These are phyloP conservation scores for Leptodermis oblonga DNA, from an alignment of 257 asterid species.

Conservation along the genomic window DNA sequence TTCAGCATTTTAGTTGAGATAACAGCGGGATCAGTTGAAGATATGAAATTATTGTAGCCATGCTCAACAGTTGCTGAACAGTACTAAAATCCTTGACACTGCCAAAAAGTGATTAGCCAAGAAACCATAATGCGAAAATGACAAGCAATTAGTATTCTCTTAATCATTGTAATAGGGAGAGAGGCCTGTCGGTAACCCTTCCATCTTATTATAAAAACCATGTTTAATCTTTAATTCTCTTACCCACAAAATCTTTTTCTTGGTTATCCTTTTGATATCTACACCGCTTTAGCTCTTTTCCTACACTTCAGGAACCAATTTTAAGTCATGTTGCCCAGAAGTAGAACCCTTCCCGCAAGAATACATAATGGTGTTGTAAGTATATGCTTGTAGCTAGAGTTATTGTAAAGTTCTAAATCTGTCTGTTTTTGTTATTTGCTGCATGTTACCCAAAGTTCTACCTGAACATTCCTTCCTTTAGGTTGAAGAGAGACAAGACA, in stretches of 20 bases:
- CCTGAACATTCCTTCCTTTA: conserved; percentile 4
- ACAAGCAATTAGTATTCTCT: neutral
- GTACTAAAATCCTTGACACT: neutral
- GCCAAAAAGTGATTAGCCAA: neutral
- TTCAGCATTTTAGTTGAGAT: neutral
- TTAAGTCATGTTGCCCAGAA: conserved; percentile 32
- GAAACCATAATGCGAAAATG: too few relatives aligned
- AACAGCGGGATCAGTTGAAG: neutral
- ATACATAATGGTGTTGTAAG: conserved; percentile 30
- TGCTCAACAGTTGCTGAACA: neutral
- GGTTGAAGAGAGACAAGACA: conserved; percentile 38
- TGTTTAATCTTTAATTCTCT: too few relatives aligned
- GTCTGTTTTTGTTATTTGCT: neutral
- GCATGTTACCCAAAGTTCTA: neutral
- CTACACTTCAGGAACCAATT: neutral
- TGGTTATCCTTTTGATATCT: neutral
- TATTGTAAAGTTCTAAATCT: neutral
- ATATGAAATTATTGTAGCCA: neutral
- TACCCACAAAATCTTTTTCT: neutral
- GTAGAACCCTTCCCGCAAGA: conserved; percentile 40
- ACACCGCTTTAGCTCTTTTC: neutral
- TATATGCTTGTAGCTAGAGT: neutral
- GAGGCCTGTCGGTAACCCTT: neutral
- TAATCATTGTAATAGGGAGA: neutral
- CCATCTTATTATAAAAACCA: neutral